A percentile compares a stretch with the other conserved stretches of the same genome.
Conservation (phyloP, 352 stramenopile species). For the Phytophthora palmivora region DNA sequence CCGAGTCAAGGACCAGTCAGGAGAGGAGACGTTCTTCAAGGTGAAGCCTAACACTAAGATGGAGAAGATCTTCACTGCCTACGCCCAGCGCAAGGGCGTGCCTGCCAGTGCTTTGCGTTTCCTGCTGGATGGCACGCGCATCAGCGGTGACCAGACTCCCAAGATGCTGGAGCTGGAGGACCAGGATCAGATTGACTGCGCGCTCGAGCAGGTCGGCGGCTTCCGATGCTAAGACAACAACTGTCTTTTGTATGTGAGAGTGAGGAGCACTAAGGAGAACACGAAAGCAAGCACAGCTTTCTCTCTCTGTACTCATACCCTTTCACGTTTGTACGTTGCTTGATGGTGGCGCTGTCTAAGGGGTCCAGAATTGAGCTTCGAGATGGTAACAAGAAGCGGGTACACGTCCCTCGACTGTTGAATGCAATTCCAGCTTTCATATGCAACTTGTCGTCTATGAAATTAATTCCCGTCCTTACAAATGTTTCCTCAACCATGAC, state of each 20-base stretch:
- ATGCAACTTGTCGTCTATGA: neutral
- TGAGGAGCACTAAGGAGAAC: constrained; percentile 7
- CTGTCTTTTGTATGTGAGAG: constrained; percentile 23
- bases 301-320: constrained; percentile 2
- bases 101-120: constrained; percentile 92
- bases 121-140: constrained; percentile 96
- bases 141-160: constrained; percentile 94
- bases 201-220: constrained; percentile 91
- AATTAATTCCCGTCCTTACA: constrained; percentile 27
- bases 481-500: constrained; percentile 75
- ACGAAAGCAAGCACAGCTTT: constrained; percentile 11
- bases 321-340: neutral
- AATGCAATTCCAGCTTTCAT: constrained; percentile 35
- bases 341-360: too few species aligned
- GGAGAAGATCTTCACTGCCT: constrained; percentile 98
- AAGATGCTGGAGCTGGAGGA: constrained; percentile 98
- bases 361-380: neutral
- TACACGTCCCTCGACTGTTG: constrained; percentile 24
- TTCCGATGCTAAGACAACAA: constrained; percentile 44
- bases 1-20: constrained; percentile 90
- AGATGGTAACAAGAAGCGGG: constrained; percentile 6
- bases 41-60: constrained; percentile 99
- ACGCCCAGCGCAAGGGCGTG: constrained; percentile 95
- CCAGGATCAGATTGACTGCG: constrained; percentile 98
- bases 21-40: constrained; percentile 99